Conservation (phyloP, 2,329 filamentous ascomycete species). For the Verticillium dahliae region DNA sequence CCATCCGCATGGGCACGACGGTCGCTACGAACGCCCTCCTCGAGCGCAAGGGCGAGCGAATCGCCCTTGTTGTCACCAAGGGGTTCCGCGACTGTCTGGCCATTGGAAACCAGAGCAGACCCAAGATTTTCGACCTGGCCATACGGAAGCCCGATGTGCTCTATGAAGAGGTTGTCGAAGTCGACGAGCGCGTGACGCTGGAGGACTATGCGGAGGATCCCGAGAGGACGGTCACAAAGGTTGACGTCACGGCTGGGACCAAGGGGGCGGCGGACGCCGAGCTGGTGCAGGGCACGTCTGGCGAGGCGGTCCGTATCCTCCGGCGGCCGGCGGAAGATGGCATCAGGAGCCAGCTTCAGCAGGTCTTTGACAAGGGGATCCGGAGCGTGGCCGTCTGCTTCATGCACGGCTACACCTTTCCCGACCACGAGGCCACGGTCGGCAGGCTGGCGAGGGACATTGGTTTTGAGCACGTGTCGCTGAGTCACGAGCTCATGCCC, state of each 20-base stretch:
- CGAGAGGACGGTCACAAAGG: constrained; percentile 35
- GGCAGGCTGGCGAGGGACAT: constrained; percentile 72
- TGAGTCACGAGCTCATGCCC: constrained; percentile 72
- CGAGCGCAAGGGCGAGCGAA: constrained; percentile 83
- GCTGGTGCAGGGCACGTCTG: constrained; percentile 60
- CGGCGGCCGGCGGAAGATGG: constrained; percentile 42
- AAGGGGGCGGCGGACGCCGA: constrained; percentile 42
- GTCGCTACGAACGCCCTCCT: constrained; percentile 89
- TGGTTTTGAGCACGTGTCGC: constrained; percentile 75
- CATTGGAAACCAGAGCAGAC: constrained; percentile 86
- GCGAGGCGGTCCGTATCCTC: constrained; percentile 63
- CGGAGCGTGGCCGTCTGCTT: constrained; percentile 81
- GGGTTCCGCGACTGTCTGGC: constrained; percentile 83
- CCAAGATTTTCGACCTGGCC: constrained; percentile 84
- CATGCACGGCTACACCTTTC: constrained; percentile 90
- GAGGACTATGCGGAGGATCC: constrained; percentile 92
- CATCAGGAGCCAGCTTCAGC: constrained; percentile 49
- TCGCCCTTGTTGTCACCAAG: constrained; percentile 79
- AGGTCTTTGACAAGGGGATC: constrained; percentile 62
- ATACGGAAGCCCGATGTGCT: constrained; percentile 83
- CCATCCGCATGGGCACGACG: constrained; percentile 92
- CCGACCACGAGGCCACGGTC: constrained; percentile 73
- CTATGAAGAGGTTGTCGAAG: constrained; percentile 79
- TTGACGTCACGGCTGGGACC: constrained; percentile 44
- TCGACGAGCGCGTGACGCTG: constrained; percentile 83